Evolutionary conservation across 1,284 basidiomycete species (phyloP), one percentile per base, ranked within the genome.

Genomic region (Naganishia liquefaciens): DNA sequence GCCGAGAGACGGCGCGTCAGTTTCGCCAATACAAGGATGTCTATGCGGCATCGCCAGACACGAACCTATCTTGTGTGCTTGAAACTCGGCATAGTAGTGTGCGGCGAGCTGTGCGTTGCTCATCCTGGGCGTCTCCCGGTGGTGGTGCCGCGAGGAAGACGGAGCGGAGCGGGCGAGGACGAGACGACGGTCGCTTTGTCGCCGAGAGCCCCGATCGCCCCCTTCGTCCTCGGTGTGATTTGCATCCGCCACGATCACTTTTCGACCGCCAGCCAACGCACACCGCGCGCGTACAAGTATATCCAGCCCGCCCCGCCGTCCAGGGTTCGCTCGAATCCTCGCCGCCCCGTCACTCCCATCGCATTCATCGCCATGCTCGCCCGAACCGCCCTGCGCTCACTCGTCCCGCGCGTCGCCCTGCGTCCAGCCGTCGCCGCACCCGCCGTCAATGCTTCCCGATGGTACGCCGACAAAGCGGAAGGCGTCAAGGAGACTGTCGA

Each of bases 401-500:
- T 60, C 30, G n/a, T 47, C 43, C n/a, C 25, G 6, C 47, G 23
- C 13, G 13, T 49, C 47, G 47, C 42, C 2, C 54, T 46, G 13
- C 44, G 46, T 15, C 23, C 57, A 2, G 3, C 33, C 33, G 21
- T 27, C 3, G 4, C 46, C 2, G 15, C 30, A 10, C 23, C 54
- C 11, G 11, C 46, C 21, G 21, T 33, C 15, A 11, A 21, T 23
- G 27, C 46, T 27, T 17, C 57, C 10, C 30, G 57, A 40, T 49
- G 57, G 44, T 60, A 60, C 21, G 57, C 46, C 21, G 46, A 39
- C 23, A 50, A 50, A 2, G 65, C 65, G 54, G 54, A 67, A 46
- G 65, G 66, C 54, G 65, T 67, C 39, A 54, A 66, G 52, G 68
- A 67, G 55, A 68, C 62, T 54, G 55, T 52, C 47, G 70, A 70